Base-by-base conservation (phyloP, 2,329 filamentous ascomycete genomes). In the Chaetomium sp. region DNA sequence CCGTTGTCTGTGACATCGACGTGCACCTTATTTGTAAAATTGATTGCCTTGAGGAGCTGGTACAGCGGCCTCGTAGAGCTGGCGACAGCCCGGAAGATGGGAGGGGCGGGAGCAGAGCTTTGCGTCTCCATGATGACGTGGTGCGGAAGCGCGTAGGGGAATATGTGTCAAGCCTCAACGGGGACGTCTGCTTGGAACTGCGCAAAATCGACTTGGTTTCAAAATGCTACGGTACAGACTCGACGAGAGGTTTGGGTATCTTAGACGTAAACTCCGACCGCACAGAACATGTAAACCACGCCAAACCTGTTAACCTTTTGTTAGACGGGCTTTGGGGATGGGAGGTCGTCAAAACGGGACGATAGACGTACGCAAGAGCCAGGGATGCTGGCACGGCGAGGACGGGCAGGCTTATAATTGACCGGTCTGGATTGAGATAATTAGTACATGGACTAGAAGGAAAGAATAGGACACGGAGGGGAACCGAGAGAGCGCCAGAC, bases 221-320 rank as follows among this genome's bases (percentile, higher is more conserved):
- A 60, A 53, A 62, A 23, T 77, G 73, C 74, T 65, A 64, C 38
- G 51, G 56, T 80, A 80, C 76, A 80, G 73, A 70, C 72, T 68
- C 67, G 68, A 69, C 66, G 63, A 62, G 60, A 59, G 62, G 60
- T 62, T 77, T 64, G 42, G 69, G 79, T 82, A 80, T 86, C 77
- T 83, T 87, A 99, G 78, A 99, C 92, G 88, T 99, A 98, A 75
- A 99, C 95, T 77, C 95, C 95, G 76, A 95, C 95, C 66, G 93
- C 95, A 80, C 95, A 99, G 80, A 99, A 98, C 90, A 97, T 97
- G 81, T 95, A 97, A 54, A 99, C 93, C 58, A 94, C 90, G 72
- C 95, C 95, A 78, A 97, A 91, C 58, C 94, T 97, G 74, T 12
- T 27, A 31, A 29, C n/a, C n/a, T n/a, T 50, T 62, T 56, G 67